These are phyloP conservation scores for Debaryomyces coudertii DNA, from an alignment of 1,139 yeast species.

Conservation along the genomic window DNA sequence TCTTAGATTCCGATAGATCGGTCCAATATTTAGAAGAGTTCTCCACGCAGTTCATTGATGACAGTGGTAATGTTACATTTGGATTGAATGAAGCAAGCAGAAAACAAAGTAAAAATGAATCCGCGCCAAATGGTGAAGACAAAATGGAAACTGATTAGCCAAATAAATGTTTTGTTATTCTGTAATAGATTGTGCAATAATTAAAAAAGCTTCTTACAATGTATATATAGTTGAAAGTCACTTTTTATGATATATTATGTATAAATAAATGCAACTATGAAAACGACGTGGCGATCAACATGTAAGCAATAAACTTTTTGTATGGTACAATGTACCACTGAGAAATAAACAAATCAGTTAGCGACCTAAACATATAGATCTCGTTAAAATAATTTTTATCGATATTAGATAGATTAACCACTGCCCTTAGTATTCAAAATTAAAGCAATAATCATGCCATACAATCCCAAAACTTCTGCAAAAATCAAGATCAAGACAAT, in stretches of 20 bases:
- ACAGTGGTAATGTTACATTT: conserved; percentile 64
- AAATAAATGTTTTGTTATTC: neutral
- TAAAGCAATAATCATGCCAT: conserved; percentile 92
- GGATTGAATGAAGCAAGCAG: conserved; percentile 12
- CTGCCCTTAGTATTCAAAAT: conserved; percentile 88
- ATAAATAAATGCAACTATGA: conserved; percentile 4
- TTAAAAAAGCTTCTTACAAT: neutral
- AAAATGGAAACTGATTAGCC: conserved; percentile 55
- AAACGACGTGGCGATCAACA: neutral
- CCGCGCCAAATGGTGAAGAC: conserved; percentile 28
- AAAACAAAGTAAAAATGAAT: conserved; percentile 15
- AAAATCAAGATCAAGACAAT: conserved; percentile 96
- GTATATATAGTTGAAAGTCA: neutral
- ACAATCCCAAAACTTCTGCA: conserved; percentile 97
- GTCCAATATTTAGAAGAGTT: conserved; percentile 77
- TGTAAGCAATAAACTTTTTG: neutral
- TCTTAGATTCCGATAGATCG: conserved; percentile 85
- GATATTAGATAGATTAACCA: conserved; percentile 32
- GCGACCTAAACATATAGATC: neutral
- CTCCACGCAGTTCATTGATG: conserved; percentile 70
- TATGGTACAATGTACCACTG: neutral
- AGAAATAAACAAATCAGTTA: neutral
- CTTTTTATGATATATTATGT: neutral
- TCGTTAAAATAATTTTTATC: neutral
- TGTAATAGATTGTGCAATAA: conserved; percentile 8